These are phyloP conservation scores for Eucalyptus caleyi DNA, from an alignment of 345 rosid genomes.

Conservation along the genomic window DNA sequence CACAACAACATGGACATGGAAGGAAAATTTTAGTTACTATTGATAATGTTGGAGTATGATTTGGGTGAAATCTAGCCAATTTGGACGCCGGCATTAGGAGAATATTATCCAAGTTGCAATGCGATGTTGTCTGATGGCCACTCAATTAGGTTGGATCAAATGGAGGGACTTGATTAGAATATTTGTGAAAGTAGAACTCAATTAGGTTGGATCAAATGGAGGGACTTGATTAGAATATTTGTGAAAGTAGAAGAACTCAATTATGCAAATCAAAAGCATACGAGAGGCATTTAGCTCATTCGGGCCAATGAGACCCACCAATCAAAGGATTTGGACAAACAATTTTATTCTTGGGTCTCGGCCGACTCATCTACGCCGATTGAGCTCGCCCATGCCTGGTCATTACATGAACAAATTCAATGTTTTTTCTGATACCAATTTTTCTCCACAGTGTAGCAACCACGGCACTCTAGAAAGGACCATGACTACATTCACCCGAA, in stretches of 20 bases:
- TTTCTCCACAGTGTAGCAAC: background rate
- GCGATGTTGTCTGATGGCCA: rapidly evolving
- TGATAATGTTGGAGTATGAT: background rate
- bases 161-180: background rate
- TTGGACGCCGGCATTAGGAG: rapidly evolving
- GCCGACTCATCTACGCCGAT: background rate
- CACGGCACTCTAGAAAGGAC: background rate
- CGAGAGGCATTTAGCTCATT: background rate
- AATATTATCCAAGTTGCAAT: background rate
- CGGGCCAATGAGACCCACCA: background rate
- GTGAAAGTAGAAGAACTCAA: background rate
- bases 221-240: background rate
- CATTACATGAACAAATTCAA: background rate
- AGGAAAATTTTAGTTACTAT: background rate
- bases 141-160: background rate
- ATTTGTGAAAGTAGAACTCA: background rate
- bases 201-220: background rate
- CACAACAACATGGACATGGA: rapidly evolving
- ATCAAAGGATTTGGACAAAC: background rate
- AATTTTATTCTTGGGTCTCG: background rate
- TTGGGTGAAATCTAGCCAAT: background rate
- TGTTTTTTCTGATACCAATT: background rate
- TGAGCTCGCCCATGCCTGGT: background rate
- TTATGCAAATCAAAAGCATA: background rate
- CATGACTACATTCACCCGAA: background rate